These are phyloP conservation scores for Fusarium concolor DNA, from an alignment of 2,329 filamentous ascomycete species.

Conservation along the genomic window DNA sequence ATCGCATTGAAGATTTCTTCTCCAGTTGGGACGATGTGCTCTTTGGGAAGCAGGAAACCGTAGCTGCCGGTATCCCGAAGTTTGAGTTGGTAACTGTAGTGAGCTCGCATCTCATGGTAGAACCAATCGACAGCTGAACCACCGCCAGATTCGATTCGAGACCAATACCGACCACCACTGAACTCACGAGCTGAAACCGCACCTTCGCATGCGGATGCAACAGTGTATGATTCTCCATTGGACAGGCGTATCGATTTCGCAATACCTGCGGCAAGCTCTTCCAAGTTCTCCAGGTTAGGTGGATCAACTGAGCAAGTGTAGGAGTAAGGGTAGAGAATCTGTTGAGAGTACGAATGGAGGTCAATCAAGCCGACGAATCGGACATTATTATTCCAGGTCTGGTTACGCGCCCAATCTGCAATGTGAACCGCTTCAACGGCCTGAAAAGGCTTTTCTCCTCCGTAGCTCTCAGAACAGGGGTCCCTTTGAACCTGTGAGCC, in stretches of 20 bases:
- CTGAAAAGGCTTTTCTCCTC: constrained; percentile 85
- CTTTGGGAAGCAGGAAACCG: constrained; percentile 87
- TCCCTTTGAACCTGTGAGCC: constrained; percentile 73
- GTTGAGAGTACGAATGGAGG: constrained; percentile 94
- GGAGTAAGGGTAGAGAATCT: constrained; percentile 91
- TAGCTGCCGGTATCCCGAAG: constrained; percentile 93
- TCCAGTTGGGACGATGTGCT: constrained; percentile 89
- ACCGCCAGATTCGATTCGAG: constrained; percentile 77
- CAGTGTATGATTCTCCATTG: constrained; percentile 78
- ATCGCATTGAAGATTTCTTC: constrained; percentile 87
- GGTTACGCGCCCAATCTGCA: constrained; percentile 84
- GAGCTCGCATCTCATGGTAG: constrained; percentile 85
- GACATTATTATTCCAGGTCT: constrained; percentile 78
- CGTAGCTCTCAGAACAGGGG: constrained; percentile 91
- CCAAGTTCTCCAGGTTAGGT: constrained; percentile 88
- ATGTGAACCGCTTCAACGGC: constrained; percentile 81
- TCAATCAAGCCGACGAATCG: constrained; percentile 89
- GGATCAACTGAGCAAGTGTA: constrained; percentile 83
- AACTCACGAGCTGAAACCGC: constrained; percentile 61
- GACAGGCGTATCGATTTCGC: constrained; percentile 89
- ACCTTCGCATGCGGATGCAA: constrained; percentile 88
- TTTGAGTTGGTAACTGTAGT: constrained; percentile 94
- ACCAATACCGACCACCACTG: constrained; percentile 36
- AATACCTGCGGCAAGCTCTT: constrained; percentile 88
- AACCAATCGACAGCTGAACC: constrained; percentile 96